Evolutionary conservation across 140 eudicot species (phyloP), one percentile per base, ranked within the genome.

Genomic region (Bidens hawaiensis): DNA sequence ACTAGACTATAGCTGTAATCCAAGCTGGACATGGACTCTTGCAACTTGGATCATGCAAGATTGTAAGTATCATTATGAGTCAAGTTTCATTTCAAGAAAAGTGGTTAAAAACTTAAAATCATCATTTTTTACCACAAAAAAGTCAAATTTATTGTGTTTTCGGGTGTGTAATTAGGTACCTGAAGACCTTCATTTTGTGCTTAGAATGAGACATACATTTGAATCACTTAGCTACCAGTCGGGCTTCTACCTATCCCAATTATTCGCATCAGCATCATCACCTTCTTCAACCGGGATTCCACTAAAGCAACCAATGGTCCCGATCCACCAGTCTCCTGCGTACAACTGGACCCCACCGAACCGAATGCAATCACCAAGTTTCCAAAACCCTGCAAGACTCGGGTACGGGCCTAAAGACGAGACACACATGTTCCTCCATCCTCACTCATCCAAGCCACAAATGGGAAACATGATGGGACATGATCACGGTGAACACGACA

Each of bases 11-110:
- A 28, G 99, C 99, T 63, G 99, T 91, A 13, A 91, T 91, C 60
- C 99, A 91, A 83, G 99, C 99, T 78, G 99, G 99, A 17, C 99
- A 91, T 78, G 99, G 99, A 14, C 99, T 91, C 40, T 79, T 91
- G 48, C 99, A 91, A 53, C 91, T 91, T 55, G 99, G 99, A 38
- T 91, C 99, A 27, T 91, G 96, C 93, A 91, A 91, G 80, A 91
- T 87, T 82, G 99, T 91, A 70, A 87, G 98, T 30, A 30, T 30
- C 34, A 30, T 30, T 30, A 30, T 30, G 34, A 0, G 34, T 10
- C n/a, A n/a, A 36, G 45, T 38, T 38, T 38, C 16, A 38, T 14
- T 38, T 1, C 15, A 38, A 38, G 45, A 12, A 38, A 38, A 38
- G 45, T 38, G 15, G 33, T 36, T 28, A 18, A 4, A 60, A 65